A percentile compares a stretch with the other conserved stretches of the same genome.
phyloP scores from a whole-genome alignment of 768 basidiomycete genomes.

The Mycena rosella region DNA sequence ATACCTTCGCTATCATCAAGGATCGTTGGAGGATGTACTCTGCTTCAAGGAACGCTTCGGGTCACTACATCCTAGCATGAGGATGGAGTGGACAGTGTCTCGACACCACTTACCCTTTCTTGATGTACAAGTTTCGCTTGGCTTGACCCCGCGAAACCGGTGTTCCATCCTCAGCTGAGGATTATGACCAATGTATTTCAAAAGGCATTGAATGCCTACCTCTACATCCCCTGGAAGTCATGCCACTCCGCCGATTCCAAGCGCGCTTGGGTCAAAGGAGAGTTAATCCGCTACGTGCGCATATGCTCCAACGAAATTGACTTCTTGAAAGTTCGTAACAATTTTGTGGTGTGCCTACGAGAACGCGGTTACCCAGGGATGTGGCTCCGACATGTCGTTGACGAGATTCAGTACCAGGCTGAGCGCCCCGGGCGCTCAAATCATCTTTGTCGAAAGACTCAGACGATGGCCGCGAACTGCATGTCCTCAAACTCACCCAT shows the following conservation, averaged over 20 bases:
- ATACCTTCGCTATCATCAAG: not conserved
- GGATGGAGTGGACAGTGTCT: not conserved
- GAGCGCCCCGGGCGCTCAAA: not conserved
- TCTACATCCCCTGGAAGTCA: too few relatives aligned
- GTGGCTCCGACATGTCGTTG: too few relatives aligned
- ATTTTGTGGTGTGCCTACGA: too few relatives aligned
- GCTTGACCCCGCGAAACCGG: not conserved
- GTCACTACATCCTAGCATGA: not conserved
- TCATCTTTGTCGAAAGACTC: not conserved
- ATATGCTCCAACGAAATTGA: too few relatives aligned
- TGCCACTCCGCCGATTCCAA: too few relatives aligned
- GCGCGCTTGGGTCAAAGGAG: too few relatives aligned
- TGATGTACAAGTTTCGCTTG: not conserved
- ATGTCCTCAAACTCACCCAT: slow-evolving; percentile 6
- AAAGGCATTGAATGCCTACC: not conserved
- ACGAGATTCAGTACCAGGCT: not conserved
- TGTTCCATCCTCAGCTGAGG: not conserved
- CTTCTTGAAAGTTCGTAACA: too few relatives aligned
- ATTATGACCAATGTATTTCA: not conserved
- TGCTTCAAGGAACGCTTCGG: not conserved
- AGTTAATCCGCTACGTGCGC: too few relatives aligned
- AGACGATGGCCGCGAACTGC: not conserved
- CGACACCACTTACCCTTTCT: not conserved
- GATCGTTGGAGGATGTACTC: not conserved
- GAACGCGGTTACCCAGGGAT: too few relatives aligned